phyloP scores from a whole-genome alignment of 2,329 filamentous ascomycete genomes.

The Monosporascus sp. region DNA sequence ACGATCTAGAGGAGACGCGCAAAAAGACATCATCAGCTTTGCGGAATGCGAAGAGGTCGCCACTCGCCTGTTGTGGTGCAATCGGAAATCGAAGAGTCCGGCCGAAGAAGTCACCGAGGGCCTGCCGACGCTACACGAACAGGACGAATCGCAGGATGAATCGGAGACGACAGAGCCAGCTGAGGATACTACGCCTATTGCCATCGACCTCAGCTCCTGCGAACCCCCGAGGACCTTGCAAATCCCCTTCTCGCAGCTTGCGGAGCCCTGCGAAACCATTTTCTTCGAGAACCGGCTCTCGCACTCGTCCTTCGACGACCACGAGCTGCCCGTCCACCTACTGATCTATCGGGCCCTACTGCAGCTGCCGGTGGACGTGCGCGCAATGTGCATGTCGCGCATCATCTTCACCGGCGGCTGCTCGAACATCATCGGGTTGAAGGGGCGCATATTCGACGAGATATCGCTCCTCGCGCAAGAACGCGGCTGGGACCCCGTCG shows the following conservation, averaged over 20 bases:
- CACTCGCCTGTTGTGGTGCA: slow-evolving; percentile 74
- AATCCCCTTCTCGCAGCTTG: slow-evolving; percentile 64
- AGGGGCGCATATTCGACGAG: slow-evolving; percentile 70
- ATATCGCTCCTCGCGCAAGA: slow-evolving; percentile 59
- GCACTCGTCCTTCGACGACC: slow-evolving; percentile 66
- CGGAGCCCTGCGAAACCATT: slow-evolving; percentile 67
- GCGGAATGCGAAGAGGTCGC: slow-evolving; percentile 78
- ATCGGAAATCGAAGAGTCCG: slow-evolving; percentile 29
- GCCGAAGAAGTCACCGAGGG: slow-evolving; percentile 26
- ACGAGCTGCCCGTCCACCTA: slow-evolving; percentile 73
- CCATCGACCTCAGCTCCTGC: slow-evolving; percentile 42
- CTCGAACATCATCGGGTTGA: slow-evolving; percentile 72
- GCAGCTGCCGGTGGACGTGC: slow-evolving; percentile 72
- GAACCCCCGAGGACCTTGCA: slow-evolving; percentile 49
- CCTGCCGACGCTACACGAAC: slow-evolving; percentile 50
- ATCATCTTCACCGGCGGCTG: slow-evolving; percentile 83
- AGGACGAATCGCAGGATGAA: slow-evolving; percentile 39
- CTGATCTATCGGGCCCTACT: slow-evolving; percentile 74
- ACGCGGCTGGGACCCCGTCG: slow-evolving; percentile 72
- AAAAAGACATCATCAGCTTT: slow-evolving; percentile 51
- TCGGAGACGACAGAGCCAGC: slow-evolving; percentile 24
- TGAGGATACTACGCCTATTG: slow-evolving; percentile 31
- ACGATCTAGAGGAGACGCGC: slow-evolving; percentile 20
- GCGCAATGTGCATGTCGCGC: slow-evolving; percentile 80
- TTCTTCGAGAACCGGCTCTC: slow-evolving; percentile 59